Percentiles rank a stretch among this genome's conserved stretches.
Conservation (phyloP, 306 rosid genomes). For the Dalbergia oliveri region DNA sequence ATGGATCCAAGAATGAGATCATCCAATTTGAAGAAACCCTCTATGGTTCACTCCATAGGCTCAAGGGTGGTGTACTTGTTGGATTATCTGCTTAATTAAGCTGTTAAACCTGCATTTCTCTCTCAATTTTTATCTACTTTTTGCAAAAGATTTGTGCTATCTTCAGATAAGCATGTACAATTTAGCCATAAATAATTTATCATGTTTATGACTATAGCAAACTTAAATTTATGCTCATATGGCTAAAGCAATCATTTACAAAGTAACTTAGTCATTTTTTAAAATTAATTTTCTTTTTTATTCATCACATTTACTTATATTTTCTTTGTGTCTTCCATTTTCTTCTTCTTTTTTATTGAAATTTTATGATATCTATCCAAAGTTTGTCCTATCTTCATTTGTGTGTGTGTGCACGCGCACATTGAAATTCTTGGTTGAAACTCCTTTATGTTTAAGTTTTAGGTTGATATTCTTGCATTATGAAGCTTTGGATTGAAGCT, state of each 20-base stretch:
- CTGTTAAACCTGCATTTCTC: conserved; percentile 39
- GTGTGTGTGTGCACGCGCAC: too few species aligned
- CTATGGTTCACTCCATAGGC: conserved; percentile 95
- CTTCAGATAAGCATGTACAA: conserved; percentile 35
- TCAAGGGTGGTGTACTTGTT: conserved; percentile 88
- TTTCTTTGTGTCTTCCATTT: too few species aligned
- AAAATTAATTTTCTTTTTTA: too few species aligned
- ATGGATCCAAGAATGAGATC: conserved; percentile 92
- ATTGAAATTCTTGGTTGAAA: too few species aligned
- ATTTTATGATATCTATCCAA: too few species aligned
- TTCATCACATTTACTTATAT: too few species aligned
- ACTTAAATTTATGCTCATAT: conserved; percentile 33
- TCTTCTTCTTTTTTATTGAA: too few species aligned
- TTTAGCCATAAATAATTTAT: conserved; percentile 16
- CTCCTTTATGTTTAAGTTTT: too few species aligned
- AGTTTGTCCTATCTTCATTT: too few species aligned
- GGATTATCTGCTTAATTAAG: conserved; percentile 80
- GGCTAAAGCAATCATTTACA: background rate
- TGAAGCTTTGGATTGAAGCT: too few species aligned
- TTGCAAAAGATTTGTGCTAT: conserved; percentile 31
- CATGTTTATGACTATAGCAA: conserved; percentile 37
- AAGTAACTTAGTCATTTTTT: too few species aligned
- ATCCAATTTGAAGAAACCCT: conserved; percentile 93
- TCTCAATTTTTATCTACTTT: conserved; percentile 37
- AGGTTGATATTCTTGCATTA: too few species aligned